phyloP scores from a whole-genome alignment of 176 grass and related monocot genomes.

The Zea luxurians region DNA sequence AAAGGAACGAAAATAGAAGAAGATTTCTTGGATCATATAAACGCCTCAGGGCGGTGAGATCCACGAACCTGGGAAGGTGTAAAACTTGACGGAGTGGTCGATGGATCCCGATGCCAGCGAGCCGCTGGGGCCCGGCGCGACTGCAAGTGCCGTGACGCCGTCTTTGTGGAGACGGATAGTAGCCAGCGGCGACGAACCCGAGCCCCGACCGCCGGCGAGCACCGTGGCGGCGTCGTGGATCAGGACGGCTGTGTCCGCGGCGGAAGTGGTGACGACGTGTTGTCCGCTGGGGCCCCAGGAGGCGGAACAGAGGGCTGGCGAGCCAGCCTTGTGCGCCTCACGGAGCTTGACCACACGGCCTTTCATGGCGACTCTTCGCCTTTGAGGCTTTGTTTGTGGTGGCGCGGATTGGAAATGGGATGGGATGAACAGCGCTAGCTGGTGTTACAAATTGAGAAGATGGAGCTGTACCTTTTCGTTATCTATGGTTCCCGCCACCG shows the following conservation, averaged over 20 bases:
- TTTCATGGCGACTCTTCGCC: slow-evolving; percentile 52
- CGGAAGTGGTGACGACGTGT: slow-evolving; percentile 68
- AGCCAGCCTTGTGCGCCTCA: slow-evolving; percentile 69
- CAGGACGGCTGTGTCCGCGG: slow-evolving; percentile 55
- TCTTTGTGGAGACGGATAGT: slow-evolving; percentile 76
- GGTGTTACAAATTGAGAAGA: too few relatives aligned
- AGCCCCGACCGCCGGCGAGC: slow-evolving; percentile 22
- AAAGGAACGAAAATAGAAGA: background rate
- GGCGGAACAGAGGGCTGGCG: slow-evolving; percentile 63
- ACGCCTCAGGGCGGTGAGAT: slow-evolving; percentile 4
- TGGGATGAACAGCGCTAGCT: too few relatives aligned
- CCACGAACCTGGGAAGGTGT: slow-evolving; percentile 66
- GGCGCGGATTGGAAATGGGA: too few relatives aligned
- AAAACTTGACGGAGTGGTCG: slow-evolving; percentile 94
- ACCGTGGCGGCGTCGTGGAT: slow-evolving; percentile 63
- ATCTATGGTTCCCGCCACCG: too few relatives aligned
- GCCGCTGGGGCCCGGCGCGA: slow-evolving; percentile 47
- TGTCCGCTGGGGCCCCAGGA: slow-evolving; percentile 55
- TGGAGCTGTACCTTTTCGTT: too few relatives aligned
- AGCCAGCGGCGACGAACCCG: slow-evolving; percentile 18
- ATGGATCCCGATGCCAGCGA: slow-evolving; percentile 78
- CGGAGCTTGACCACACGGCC: slow-evolving; percentile 74
- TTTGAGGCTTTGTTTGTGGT: too few relatives aligned
- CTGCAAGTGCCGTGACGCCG: slow-evolving; percentile 78
- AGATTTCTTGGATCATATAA: background rate